Conservation (phyloP, 345 rosid species). For the Camelina neglecta region DNA sequence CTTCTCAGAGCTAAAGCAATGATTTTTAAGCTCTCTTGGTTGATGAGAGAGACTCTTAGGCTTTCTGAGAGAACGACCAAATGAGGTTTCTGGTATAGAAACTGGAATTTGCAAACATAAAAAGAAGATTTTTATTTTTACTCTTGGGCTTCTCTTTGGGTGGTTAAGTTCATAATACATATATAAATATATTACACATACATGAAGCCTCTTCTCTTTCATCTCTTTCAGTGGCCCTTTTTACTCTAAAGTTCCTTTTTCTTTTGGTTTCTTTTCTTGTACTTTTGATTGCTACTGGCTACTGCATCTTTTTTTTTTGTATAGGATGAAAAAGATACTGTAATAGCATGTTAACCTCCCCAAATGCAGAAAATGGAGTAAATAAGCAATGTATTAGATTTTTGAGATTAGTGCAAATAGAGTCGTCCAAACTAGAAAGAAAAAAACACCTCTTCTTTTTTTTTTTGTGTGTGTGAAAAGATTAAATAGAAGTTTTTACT, state of each 20-base stretch:
- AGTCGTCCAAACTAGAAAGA: background rate
- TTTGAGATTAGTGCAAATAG: conserved; percentile 14
- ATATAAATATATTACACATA: background rate
- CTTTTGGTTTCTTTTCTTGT: background rate
- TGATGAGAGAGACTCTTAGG: conserved; percentile 29
- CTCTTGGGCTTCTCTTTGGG: conserved; percentile 35
- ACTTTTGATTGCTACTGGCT: background rate
- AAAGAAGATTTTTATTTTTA: background rate
- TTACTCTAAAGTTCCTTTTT: conserved; percentile 24
- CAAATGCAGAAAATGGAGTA: conserved; percentile 30
- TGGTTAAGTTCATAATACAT: conserved; percentile 26
- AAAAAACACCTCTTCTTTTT: background rate
- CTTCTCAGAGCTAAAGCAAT: conserved; percentile 16
- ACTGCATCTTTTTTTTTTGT: background rate
- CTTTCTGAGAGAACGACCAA: conserved; percentile 29
- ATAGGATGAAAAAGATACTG: conserved; percentile 22
- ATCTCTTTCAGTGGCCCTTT: conserved; percentile 32
- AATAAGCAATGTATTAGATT: background rate
- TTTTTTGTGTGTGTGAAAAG: background rate
- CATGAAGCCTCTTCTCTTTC: conserved; percentile 22
- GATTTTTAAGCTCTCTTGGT: conserved; percentile 18
- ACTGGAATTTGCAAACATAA: conserved; percentile 29
- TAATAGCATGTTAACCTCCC: conserved; percentile 22
- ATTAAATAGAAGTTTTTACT: background rate
- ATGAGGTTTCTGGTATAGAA: conserved; percentile 42